These are phyloP conservation scores for Thermoascus crustaceus DNA, from an alignment of 2,329 filamentous ascomycete species.

Conservation along the genomic window DNA sequence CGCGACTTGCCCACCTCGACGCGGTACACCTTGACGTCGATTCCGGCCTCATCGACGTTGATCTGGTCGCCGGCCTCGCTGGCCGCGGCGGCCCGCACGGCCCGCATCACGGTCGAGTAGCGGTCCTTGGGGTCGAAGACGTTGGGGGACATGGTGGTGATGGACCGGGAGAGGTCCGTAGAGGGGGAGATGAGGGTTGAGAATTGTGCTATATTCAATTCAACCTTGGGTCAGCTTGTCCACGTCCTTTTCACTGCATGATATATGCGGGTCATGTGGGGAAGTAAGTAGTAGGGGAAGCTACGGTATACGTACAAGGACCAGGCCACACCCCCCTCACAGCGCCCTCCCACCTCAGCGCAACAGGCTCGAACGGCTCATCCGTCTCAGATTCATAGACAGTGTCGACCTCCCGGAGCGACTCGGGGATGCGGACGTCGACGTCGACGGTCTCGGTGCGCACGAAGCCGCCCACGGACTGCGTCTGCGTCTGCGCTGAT, in stretches of 20 bases:
- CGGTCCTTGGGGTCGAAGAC: conserved; percentile 67
- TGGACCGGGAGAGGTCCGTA: conserved; percentile 19
- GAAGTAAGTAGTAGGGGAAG: background rate
- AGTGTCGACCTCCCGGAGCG: conserved; percentile 49
- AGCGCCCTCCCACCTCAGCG: conserved; percentile 48
- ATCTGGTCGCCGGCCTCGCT: conserved; percentile 28
- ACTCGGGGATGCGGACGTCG: conserved; percentile 52
- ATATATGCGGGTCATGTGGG: background rate
- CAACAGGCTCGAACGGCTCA: conserved; percentile 74
- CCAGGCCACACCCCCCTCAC: conserved; percentile 26
- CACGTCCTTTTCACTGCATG: background rate
- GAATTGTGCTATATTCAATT: conserved; percentile 52
- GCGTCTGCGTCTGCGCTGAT: conserved; percentile 10
- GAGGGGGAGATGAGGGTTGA: conserved; percentile 50
- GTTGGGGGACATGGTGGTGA: conserved; percentile 58
- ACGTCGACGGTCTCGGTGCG: conserved; percentile 34
- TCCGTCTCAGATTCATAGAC: conserved; percentile 77
- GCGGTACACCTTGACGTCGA: conserved; percentile 67
- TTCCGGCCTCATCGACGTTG: conserved; percentile 24
- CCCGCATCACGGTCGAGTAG: conserved; percentile 47
- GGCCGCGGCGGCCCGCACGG: conserved; percentile 43
- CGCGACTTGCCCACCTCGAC: conserved; percentile 56
- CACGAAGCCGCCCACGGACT: conserved; percentile 21
- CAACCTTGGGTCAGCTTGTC: background rate
- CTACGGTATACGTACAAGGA: conserved; percentile 18